Base-by-base conservation (phyloP, 1,284 basidiomycete species). In the Ganoderma resinaceum region DNA sequence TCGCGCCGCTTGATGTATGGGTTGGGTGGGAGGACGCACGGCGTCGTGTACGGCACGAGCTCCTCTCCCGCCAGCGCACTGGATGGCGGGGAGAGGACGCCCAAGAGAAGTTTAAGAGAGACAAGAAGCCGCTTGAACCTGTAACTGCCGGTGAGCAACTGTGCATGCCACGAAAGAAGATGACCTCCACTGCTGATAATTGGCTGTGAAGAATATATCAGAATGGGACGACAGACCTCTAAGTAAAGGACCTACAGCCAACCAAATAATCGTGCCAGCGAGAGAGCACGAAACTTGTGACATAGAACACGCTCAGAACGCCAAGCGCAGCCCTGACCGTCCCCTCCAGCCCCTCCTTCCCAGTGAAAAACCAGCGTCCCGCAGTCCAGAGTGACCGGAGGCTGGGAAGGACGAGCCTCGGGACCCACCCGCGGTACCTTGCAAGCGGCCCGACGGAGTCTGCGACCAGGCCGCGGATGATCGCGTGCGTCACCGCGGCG, bases 251-350 rank as follows among this genome's bases (percentile, higher is more conserved):
- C 81, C 72, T 61, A 83, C 82, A 76, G 75, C 79, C 76, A 7
- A 86, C 79, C 59, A 87, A 78, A 16, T 78, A 65, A 53, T 80
- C 80, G 73, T 88, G 86, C 85, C 85, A 87, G 62, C 78, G 80
- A 12, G 83, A 78, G 29, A 87, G 71, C 26, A 82, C 63, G 49
- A 67, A 70, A 33, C 66, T 69, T 6, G 69, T 69, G 3, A 61
- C 62, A 40, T 72, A 72, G 61, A 70, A 72, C 11, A 70, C 35
- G 11, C 71, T 66, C 11, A 72, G 61, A 2, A 65, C 67, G 1
- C 71, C 71, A 6, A 68, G 2, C 26, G 67, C 66, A 12, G 71
- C 61, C 26, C 66, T 66, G 16, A 64, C 58, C 46, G 33, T 72
- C 46, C 66, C 69, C 12, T 42, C 59, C 26, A 63, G n/a, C 9